phyloP scores from a whole-genome alignment of 192 early-diverging fungal genomes.

The Coemansia aciculifera region DNA sequence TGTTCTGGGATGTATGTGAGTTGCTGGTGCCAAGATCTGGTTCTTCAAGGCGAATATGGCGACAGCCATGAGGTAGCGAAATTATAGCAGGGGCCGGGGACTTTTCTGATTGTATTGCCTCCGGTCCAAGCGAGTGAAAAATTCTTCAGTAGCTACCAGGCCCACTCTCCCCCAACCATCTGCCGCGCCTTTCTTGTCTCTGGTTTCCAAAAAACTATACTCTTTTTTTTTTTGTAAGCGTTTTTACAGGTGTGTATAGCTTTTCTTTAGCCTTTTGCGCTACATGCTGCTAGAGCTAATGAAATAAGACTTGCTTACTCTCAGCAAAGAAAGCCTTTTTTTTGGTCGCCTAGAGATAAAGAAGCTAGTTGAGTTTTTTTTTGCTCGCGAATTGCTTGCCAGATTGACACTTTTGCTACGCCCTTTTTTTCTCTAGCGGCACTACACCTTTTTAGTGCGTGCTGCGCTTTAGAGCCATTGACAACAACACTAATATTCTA shows the following conservation, averaged over 20 bases:
- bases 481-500: not conserved
- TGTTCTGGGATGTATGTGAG: not conserved
- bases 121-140: not conserved
- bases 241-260: conserved; percentile 13
- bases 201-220: conserved; percentile 7
- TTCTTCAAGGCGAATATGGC: not conserved
- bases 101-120: not conserved
- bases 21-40: not conserved
- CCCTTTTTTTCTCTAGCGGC: not conserved
- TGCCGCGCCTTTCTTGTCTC: conserved; percentile 7
- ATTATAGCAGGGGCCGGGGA: not conserved
- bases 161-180: conserved; percentile 1
- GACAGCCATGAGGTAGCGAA: not conserved
- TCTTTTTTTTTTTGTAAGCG: conserved; percentile 14
- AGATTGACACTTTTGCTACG: not conserved
- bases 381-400: not conserved
- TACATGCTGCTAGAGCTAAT: not conserved
- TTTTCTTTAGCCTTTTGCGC: not conserved
- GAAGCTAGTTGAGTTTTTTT: not conserved
- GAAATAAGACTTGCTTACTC: not conserved
- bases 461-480: not conserved
- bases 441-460: not conserved
- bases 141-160: not conserved
- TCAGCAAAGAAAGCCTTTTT: not conserved
- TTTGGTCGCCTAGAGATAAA: not conserved